Evolutionary conservation across 2,329 filamentous ascomycete genomes (phyloP), one percentile per base, ranked within the genome.

Genomic region (Diplodia sapinea): DNA sequence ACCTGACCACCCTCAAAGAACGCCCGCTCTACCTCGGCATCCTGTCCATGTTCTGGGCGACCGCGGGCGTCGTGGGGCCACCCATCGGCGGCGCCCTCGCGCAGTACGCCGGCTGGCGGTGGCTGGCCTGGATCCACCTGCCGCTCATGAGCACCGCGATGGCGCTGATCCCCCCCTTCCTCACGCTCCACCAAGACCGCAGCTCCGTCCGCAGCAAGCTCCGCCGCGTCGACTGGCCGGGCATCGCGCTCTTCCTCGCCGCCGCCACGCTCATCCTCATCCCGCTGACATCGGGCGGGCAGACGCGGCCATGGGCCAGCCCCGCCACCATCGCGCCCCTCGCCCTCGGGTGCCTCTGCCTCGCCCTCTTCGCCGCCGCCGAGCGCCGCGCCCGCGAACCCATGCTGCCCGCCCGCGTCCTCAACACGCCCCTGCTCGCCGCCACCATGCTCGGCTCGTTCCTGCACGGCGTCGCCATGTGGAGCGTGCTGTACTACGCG

Each of bases 121-220:
- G 82, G 82, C 78, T 81, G n/a, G 86, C 86, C 68, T 72, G 72
- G 52, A 70, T 79, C 69, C 78, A 79, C 38, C 68, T 79, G 1
- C 78, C 78, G 0, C 72, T 79, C 26, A 74, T 73, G 43, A 72
- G 54, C 1, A 67, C 75, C 29, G 69, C 74, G 1, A 59, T 77
- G 4, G 47, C 72, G 3, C 62, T 75, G 29, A 73, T 79, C n/a
- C 73, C 71, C 38, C 40, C 74, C 12, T 78, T 72, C 68, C 68
- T 86, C 3, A 76, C 82, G 47, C 81, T 82, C 17, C 72, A 82
- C 43, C 75, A 76, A 17, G 51, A 68, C 50, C 57, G 47, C 11
- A 63, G 69, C 12, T 73, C 74, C 9, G 67, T 68, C 20, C 68
- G 70, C 12, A 66, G 75, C 38, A 77, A 76, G 68, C 67, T 77